phyloP scores from a whole-genome alignment of 176 grass and related monocot species.

The Carex myosuroides region DNA sequence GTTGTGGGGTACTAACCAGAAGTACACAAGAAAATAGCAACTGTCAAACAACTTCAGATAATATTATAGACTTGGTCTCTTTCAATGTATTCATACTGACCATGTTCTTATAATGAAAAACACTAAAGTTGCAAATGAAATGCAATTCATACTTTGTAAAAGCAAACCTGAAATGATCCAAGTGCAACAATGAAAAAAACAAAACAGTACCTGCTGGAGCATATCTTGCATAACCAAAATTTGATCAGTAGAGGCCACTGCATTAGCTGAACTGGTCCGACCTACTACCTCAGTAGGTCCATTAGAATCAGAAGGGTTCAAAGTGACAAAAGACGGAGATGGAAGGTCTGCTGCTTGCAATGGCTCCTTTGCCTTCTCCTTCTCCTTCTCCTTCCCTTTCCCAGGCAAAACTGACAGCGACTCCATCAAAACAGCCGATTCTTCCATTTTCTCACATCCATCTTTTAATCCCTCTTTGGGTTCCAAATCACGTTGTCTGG shows the following conservation, averaged over 20 bases:
- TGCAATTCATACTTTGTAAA: background rate
- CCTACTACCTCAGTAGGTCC: conserved; percentile 17
- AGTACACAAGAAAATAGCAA: background rate
- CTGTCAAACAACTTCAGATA: background rate
- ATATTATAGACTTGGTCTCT: background rate
- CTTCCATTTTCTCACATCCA: conserved; percentile 31
- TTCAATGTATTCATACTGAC: background rate
- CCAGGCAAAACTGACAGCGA: conserved; percentile 27
- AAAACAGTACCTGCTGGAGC: conserved; percentile 53
- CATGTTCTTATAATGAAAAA: background rate
- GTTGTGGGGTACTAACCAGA: background rate
- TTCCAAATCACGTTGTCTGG: conserved; percentile 27
- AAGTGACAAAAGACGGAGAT: conserved; percentile 36
- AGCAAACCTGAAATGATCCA: background rate
- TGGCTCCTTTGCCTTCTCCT: conserved; percentile 38
- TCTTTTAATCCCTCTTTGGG: conserved; percentile 26
- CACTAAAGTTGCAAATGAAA: background rate
- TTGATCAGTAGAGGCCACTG: conserved; percentile 35
- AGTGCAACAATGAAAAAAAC: background rate
- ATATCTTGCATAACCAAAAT: conserved; percentile 48
- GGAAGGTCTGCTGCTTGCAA: conserved; percentile 34
- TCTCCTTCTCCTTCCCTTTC: conserved; percentile 39
- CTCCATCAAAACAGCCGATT: conserved; percentile 25
- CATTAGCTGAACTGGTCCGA: conserved; percentile 30
- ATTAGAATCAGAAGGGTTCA: conserved; percentile 42